These are phyloP conservation scores for Ophiostoma angusticollis DNA, from an alignment of 2,329 filamentous ascomycete genomes.

Conservation along the genomic window DNA sequence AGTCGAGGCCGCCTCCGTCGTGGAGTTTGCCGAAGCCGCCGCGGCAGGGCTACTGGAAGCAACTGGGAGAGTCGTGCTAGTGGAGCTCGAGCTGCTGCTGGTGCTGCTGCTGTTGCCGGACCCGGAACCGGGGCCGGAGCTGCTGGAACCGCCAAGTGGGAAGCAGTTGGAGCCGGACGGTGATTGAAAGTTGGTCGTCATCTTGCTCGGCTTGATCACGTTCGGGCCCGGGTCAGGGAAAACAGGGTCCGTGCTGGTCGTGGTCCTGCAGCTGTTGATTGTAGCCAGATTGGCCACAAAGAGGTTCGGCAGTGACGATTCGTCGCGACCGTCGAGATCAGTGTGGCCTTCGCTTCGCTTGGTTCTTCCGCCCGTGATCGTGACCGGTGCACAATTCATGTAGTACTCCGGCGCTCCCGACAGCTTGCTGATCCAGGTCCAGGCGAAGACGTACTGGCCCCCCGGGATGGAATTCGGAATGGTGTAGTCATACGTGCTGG, in stretches of 20 bases:
- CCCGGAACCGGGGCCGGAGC: no score
- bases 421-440: conserved; percentile 49
- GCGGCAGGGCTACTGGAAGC: not conserved
- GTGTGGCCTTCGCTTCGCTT: conserved; percentile 12
- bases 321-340: conserved; percentile 23
- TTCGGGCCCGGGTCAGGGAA: conserved; percentile 18
- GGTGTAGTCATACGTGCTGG: conserved; percentile 17
- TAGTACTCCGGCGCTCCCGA: conserved; percentile 51
- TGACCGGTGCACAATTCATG: conserved; percentile 52
- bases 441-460: conserved; percentile 40
- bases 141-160: conserved; percentile 6
- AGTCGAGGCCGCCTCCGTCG: not conserved
- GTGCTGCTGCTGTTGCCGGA: not conserved
- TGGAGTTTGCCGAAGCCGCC: not conserved
- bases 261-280: conserved; percentile 20
- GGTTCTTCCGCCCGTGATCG: conserved; percentile 25
- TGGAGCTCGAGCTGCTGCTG: conserved; percentile 3
- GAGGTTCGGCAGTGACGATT: conserved; percentile 34
- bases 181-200: conserved; percentile 12
- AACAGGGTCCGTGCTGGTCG: conserved; percentile 14
- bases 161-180: conserved; percentile 13
- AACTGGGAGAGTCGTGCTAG: not conserved
- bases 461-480: conserved; percentile 17
- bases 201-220: conserved; percentile 15
- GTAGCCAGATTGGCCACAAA: conserved; percentile 41